phyloP scores from a whole-genome alignment of 2,329 filamentous ascomycete species.

The Aspergillus quadricinctus region DNA sequence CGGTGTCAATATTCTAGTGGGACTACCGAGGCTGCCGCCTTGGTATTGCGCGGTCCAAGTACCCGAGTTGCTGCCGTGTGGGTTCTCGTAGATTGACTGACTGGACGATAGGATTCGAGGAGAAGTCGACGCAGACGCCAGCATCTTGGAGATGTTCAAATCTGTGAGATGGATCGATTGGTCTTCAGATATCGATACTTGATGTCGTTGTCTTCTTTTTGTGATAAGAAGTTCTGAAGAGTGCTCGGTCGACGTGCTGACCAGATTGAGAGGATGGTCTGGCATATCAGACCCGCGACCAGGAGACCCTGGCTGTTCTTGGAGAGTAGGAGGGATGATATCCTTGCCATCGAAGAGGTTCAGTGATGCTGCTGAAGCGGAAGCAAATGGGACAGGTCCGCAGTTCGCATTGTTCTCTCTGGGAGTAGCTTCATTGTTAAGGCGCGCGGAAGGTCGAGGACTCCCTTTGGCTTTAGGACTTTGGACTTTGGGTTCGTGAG shows the following conservation, averaged over 20 bases:
- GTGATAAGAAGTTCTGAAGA: slow-evolving; percentile 16
- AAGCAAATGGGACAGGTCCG: background rate
- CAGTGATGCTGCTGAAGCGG: background rate
- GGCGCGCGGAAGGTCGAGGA: slow-evolving; percentile 1
- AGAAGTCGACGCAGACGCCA: slow-evolving; percentile 21
- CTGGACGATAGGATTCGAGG: slow-evolving; percentile 17
- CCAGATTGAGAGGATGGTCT: slow-evolving; percentile 7
- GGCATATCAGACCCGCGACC: slow-evolving; percentile 4
- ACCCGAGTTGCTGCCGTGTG: slow-evolving; percentile 10
- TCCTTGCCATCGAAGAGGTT: background rate
- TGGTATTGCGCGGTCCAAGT: slow-evolving; percentile 6
- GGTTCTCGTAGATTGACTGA: slow-evolving; percentile 19
- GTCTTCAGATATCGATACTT: slow-evolving; percentile 12
- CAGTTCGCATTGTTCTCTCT: background rate
- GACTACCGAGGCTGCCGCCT: background rate
- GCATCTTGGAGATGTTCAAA: slow-evolving; percentile 25
- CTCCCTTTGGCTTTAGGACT: slow-evolving; percentile 4
- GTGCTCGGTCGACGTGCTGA: slow-evolving; percentile 13
- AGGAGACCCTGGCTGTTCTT: slow-evolving; percentile 1
- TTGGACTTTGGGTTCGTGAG: slow-evolving; percentile 5
- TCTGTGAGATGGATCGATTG: slow-evolving; percentile 25
- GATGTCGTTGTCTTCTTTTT: slow-evolving; percentile 20
- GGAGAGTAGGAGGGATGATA: background rate
- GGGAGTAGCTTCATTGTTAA: background rate
- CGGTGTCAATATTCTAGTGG: background rate